phyloP scores from a whole-genome alignment of 352 stramenopile species.

The Pythium brachiatum region DNA sequence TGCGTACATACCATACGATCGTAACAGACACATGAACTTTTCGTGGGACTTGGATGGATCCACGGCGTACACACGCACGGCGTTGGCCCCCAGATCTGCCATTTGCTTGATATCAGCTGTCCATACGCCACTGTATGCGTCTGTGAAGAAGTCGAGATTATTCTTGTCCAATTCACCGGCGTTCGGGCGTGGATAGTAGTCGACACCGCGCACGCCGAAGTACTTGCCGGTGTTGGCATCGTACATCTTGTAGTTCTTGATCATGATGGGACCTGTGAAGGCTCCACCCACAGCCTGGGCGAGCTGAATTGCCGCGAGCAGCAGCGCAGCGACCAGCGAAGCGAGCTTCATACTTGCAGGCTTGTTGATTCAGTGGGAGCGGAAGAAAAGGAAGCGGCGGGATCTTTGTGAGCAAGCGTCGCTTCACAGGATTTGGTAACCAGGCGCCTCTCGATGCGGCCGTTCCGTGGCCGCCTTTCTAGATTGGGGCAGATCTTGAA shows the following conservation, averaged over 20 bases:
- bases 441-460: no score
- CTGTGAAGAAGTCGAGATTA: constrained; percentile 85
- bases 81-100: constrained; percentile 63
- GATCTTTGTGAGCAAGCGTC: no score
- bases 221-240: constrained; percentile 70
- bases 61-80: constrained; percentile 80
- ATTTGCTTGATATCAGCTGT: constrained; percentile 60
- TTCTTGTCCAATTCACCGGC: constrained; percentile 58
- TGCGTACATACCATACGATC: constrained; percentile 73
- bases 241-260: constrained; percentile 78
- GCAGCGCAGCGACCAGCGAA: not conserved
- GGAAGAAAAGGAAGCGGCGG: no score
- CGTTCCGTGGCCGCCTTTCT: no score
- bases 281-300: not conserved
- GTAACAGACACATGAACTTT: constrained; percentile 84
- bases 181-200: constrained; percentile 89
- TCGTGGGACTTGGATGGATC: constrained; percentile 81
- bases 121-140: constrained; percentile 75
- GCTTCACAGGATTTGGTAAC: no score
- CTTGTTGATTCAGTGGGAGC: no score
- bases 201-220: constrained; percentile 72
- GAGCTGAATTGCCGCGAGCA: not conserved
- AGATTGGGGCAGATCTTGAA: no score
- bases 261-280: constrained; percentile 58
- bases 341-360: no score